Evolutionary conservation across 2,329 filamentous ascomycete genomes (phyloP), one percentile per base, ranked within the genome.

Genomic region (Polychaeton citri): DNA sequence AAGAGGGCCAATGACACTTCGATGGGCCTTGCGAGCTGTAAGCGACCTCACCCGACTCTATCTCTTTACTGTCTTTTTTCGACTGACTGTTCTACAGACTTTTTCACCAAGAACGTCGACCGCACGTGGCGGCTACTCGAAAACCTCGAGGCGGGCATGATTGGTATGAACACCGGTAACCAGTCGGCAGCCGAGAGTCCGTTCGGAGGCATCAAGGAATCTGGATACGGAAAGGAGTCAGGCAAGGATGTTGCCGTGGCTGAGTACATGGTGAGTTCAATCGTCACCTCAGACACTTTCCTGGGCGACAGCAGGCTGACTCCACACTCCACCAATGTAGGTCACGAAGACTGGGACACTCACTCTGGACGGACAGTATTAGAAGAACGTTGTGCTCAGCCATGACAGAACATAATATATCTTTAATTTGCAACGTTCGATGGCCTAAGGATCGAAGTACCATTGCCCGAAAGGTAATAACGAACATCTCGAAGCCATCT

Each of bases 121-220:
- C 71, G 76, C 0, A 64, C 73, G 35, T 79, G 76, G 71, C 63
- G 77, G 39, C 58, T 81, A 50, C 60, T 80, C 38, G 76, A 81
- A 62, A 76, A 72, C 43, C 53, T 81, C 21, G 75, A 81, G 51
- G 76, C 76, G 4, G 76, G 76, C 3, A 81, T 80, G 76, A 75
- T 81, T 48, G 76, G 32, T 2, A 53, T 55, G 51, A 54, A 56
- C 40, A 42, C 47, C 62, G 73, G 72, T 13, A 77, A 78, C 47
- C 63, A 67, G n/a, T 78, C 74, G 1, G 74, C 75, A 2, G 75
- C 75, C 0, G 76, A 80, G 50, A 71, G 71, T 16, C 76, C 76
- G 2, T 80, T 80, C 48, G 76, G 76, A 13, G 76, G 76, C 2
- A 76, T 79, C 48, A 79, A 79, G 59, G 72, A 79, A 49, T 74